Conservation (phyloP, 306 rosid species). For the Astragalus membranaceus region DNA sequence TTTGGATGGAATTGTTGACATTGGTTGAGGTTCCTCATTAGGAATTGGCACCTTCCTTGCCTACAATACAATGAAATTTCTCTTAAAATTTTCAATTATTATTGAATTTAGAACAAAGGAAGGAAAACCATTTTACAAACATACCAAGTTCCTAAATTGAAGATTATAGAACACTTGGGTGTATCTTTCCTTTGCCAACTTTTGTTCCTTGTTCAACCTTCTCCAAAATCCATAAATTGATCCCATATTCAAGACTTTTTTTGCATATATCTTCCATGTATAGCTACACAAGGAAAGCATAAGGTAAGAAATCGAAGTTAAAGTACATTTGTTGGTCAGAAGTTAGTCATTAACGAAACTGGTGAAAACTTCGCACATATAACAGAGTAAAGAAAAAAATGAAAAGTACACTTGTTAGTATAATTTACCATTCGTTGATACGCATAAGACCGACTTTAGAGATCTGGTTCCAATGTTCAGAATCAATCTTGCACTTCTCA, state of each 20-base stretch:
- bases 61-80: slow-evolving; percentile 31
- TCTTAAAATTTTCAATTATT: background rate
- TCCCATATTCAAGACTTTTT: slow-evolving; percentile 76
- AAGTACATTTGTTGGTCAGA: background rate
- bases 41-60: slow-evolving; percentile 57
- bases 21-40: slow-evolving; percentile 19
- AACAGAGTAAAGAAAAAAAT: no score
- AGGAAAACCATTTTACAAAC: background rate
- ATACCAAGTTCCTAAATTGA: slow-evolving; percentile 64
- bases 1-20: background rate
- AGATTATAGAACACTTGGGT: slow-evolving; percentile 74
- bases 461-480: slow-evolving; percentile 52
- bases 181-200: slow-evolving; percentile 73
- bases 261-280: slow-evolving; percentile 97
- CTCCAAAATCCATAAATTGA: slow-evolving; percentile 85
- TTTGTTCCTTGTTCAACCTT: slow-evolving; percentile 60
- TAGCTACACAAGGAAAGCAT: slow-evolving; percentile 46
- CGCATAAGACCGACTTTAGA: slow-evolving; percentile 66
- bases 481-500: slow-evolving; percentile 62
- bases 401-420: background rate
- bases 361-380: no score
- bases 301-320: background rate
- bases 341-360: no score
- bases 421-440: slow-evolving; percentile 63
- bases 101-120: background rate